Conservation (phyloP, 83 land plant genomes). For the Diphasiastrum complanatum region DNA sequence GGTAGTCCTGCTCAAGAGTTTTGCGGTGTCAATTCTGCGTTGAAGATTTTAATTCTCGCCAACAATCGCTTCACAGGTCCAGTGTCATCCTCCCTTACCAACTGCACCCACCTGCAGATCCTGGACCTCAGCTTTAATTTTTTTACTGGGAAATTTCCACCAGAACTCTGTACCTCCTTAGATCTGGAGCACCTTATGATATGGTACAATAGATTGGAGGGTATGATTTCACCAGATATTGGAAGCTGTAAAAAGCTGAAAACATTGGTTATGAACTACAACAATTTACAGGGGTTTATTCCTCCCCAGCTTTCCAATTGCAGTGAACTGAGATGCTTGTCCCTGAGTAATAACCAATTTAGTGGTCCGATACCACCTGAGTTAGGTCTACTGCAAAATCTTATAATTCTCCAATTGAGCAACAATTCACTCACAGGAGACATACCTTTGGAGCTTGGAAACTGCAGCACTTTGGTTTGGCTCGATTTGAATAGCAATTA, state of each 20-base stretch:
- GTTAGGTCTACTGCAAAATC: slow-evolving; percentile 46
- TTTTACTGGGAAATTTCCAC: slow-evolving; percentile 52
- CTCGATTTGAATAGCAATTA: slow-evolving; percentile 63
- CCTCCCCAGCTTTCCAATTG: slow-evolving; percentile 55
- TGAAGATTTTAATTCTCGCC: too few relatives aligned
- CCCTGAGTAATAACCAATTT: slow-evolving; percentile 58
- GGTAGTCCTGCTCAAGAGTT: too few relatives aligned
- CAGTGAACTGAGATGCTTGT: slow-evolving; percentile 63
- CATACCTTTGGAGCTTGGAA: slow-evolving; percentile 55
- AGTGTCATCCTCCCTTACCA: slow-evolving; percentile 38
- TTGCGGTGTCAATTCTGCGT: too few relatives aligned
- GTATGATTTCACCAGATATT: slow-evolving; percentile 58
- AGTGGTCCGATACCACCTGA: slow-evolving; percentile 48
- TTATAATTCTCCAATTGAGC: slow-evolving; percentile 59
- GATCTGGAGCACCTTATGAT: slow-evolving; percentile 62
- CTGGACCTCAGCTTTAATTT: slow-evolving; percentile 70
- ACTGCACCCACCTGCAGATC: slow-evolving; percentile 40
- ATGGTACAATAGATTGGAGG: slow-evolving; percentile 61
- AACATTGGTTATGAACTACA: slow-evolving; percentile 68
- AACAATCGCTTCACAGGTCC: slow-evolving; percentile 50
- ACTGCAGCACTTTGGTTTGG: slow-evolving; percentile 74
- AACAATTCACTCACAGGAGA: slow-evolving; percentile 55
- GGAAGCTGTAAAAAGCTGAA: slow-evolving; percentile 49
- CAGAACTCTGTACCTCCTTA: slow-evolving; percentile 43
- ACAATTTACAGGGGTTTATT: slow-evolving; percentile 47